A percentile compares a stretch with the other conserved stretches of the same genome.
These are phyloP conservation scores for Debaryomycetaceae sp. DNA, from an alignment of 1,139 yeast genomes.

Conservation along the genomic window DNA sequence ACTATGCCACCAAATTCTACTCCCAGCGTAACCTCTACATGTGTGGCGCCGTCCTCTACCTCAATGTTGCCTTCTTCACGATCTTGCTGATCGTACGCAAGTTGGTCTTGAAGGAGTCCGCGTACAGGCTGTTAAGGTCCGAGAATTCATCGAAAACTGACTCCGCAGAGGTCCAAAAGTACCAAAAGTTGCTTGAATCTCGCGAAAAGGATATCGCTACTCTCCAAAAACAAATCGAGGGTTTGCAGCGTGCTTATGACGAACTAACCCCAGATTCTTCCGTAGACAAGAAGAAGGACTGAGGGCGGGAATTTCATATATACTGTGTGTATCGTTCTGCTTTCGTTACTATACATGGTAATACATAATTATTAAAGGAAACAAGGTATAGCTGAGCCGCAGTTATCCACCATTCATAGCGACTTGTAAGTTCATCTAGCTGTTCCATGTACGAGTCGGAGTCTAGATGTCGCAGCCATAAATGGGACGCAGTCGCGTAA, in stretches of 20 bases:
- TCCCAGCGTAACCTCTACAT: slow-evolving; percentile 64
- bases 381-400: no score
- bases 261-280: slow-evolving; percentile 15
- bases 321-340: no score
- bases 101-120: slow-evolving; percentile 46
- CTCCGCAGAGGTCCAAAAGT: slow-evolving; percentile 22
- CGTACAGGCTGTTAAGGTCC: slow-evolving; percentile 18
- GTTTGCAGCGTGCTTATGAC: slow-evolving; percentile 45
- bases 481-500: no score
- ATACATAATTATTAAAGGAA: no score
- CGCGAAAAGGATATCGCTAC: slow-evolving; percentile 40
- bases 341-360: no score
- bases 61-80: slow-evolving; percentile 47
- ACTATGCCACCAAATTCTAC: slow-evolving; percentile 47
- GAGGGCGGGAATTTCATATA: no score
- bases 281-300: neutral
- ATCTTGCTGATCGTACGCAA: slow-evolving; percentile 46
- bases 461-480: no score
- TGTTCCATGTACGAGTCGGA: no score
- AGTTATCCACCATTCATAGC: no score
- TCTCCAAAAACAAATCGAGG: slow-evolving; percentile 42
- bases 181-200: slow-evolving; percentile 29
- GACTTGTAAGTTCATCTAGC: no score
- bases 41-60: slow-evolving; percentile 59
- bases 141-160: slow-evolving; percentile 12